These are phyloP conservation scores for Pythium volutum DNA, from an alignment of 352 stramenopile species.

Conservation along the genomic window DNA sequence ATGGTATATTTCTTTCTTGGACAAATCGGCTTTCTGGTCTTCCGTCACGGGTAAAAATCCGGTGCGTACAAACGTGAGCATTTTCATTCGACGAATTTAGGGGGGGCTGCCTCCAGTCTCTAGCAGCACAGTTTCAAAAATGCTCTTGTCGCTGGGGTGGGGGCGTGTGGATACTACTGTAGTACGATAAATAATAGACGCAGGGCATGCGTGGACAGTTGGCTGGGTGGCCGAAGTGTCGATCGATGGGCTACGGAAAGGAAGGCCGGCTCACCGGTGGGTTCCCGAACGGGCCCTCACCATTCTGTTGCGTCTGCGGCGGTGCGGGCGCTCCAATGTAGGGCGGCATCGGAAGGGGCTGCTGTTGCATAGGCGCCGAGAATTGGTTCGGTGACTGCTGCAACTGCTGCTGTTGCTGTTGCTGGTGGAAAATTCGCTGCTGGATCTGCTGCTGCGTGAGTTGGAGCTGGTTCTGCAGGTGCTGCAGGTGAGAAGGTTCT, in stretches of 20 bases:
- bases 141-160: not conserved
- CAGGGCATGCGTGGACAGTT: not conserved
- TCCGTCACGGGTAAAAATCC: slow-evolving; percentile 50
- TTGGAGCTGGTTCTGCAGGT: too few relatives aligned
- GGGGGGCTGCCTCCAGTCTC: too few relatives aligned
- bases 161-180: slow-evolving; percentile 2
- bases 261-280: not conserved
- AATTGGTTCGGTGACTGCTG: not conserved
- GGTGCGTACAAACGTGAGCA: not conserved
- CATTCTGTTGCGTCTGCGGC: not conserved
- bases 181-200: slow-evolving; percentile 12
- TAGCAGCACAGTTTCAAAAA: slow-evolving; percentile 1
- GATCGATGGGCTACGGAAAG: not conserved
- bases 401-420: too few relatives aligned
- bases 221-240: not conserved
- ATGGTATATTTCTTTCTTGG: slow-evolving; percentile 84
- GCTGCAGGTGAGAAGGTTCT: not conserved
- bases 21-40: slow-evolving; percentile 79
- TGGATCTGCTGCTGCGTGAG: slow-evolving; percentile 3
- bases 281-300: not conserved
- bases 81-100: too few relatives aligned
- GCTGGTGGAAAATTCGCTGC: not conserved
- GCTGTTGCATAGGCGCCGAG: not conserved
- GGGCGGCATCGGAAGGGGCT: slow-evolving; percentile 4
- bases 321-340: not conserved